Evolutionary conservation across 2,329 filamentous ascomycete genomes (phyloP).

Genomic region (Penicillium sp.): DNA sequence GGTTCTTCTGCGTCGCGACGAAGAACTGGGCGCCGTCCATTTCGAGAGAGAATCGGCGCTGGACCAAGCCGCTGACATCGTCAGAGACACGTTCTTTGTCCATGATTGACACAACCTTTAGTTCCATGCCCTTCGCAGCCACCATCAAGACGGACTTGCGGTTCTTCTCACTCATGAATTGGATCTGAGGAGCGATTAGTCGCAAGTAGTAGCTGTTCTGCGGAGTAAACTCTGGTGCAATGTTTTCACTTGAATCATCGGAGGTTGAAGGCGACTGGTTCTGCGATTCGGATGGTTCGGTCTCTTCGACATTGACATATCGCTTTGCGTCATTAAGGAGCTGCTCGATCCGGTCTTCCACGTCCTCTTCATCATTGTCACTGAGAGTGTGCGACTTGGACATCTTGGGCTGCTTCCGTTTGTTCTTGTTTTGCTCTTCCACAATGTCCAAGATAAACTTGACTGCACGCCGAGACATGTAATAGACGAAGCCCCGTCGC

Average conservation of each 20-base stretch:
- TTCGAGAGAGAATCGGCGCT: conserved; percentile 88
- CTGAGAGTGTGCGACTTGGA: conserved; percentile 34
- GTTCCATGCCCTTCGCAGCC: conserved; percentile 95
- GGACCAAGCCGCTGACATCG: conserved; percentile 91
- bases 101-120: conserved; percentile 97
- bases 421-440: conserved; percentile 84
- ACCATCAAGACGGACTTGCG: conserved; percentile 95
- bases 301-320: conserved; percentile 76
- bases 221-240: conserved; percentile 84
- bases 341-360: conserved; percentile 85
- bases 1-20: conserved; percentile 91
- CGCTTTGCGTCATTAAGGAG: conserved; percentile 83
- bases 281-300: conserved; percentile 46
- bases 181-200: conserved; percentile 95
- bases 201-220: conserved; percentile 95
- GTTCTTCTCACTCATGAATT: conserved; percentile 98
- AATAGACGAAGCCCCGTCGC: conserved; percentile 94
- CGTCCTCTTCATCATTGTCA: conserved; percentile 65
- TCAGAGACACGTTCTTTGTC: conserved; percentile 93
- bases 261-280: conserved; percentile 49
- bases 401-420: conserved; percentile 52
- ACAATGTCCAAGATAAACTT: conserved; percentile 99
- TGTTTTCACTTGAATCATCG: conserved; percentile 71
- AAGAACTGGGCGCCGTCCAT: conserved; percentile 99
- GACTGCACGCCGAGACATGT: conserved; percentile 91